Evolutionary conservation across 768 basidiomycete species (phyloP), one percentile per base, ranked within the genome.

Genomic region (Phaffia australis): DNA sequence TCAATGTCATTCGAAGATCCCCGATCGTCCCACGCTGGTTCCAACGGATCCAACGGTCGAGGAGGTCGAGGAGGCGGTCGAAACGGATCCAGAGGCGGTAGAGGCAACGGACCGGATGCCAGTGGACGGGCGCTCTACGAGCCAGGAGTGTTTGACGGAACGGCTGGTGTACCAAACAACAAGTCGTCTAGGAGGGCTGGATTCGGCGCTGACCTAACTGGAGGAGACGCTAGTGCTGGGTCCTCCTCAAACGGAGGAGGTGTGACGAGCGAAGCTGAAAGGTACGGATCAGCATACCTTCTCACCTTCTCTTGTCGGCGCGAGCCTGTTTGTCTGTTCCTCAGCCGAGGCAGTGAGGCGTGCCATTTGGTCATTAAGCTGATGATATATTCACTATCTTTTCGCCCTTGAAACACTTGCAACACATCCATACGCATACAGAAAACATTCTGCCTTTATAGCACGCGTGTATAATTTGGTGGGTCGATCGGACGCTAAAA

Each of bases 391-490:
- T 11, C 35, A 42, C n/a, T 55, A 23, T 25, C 56, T 57, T 25
- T 32, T 57, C 9, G 56, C 25, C 23, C 19, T 16, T 15, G 9
- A 19, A 15, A 3, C 46, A 9, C 30, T 42, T 42, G 25, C 8
- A 42, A 19, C 35, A 47, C 11, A 19, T n/a, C 30, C 47, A n/a
- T n/a, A 18, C 55, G 21, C n/a, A 42, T 23, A 15, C 60, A 92
- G 90, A 73, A 81, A 84, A 49, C 84, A 91, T 69, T 77, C 81
- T 0, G 79, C 81, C 0, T 83, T 94, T 64, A 76, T 88, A 11
- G 74, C 79, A 0, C 83, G 88, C 19, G 78, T 98, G 11, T 71
- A 72, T 6, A 72, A 75, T 56, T 72, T 77, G 14, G 75, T 77
- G 56, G 63, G 69, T 7, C 75, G 75, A 32, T 76, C 76, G 7